Conservation (phyloP, 1,284 basidiomycete genomes). For the Puccinia novopanici region DNA sequence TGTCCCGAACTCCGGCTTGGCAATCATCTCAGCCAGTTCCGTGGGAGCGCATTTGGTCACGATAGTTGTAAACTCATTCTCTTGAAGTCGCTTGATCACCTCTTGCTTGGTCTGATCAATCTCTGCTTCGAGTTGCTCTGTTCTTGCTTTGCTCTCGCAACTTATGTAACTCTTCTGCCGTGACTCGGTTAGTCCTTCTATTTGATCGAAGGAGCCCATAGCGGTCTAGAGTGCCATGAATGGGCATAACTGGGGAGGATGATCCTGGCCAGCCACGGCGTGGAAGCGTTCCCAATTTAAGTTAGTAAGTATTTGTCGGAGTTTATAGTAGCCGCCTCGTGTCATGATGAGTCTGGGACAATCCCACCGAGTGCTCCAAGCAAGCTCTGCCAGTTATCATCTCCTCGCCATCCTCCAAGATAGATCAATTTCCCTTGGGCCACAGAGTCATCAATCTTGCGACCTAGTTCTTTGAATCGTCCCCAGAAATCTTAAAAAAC, state of each 20-base stretch:
- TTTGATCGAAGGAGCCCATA: neutral
- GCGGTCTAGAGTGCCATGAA: too few species aligned
- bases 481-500: too few species aligned
- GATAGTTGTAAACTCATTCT: neutral
- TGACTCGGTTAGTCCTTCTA: neutral
- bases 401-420: slow-evolving; percentile 9
- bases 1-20: neutral
- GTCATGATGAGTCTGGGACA: neutral
- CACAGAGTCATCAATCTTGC: neutral
- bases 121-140: neutral
- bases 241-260: too few species aligned
- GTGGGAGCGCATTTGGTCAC: too few species aligned
- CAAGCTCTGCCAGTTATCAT: slow-evolving; percentile 18
- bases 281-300: too few species aligned
- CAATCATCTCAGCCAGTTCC: slow-evolving; percentile 4
- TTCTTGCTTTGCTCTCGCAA: too few species aligned
- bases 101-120: neutral
- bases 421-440: neutral
- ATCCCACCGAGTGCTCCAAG: neutral
- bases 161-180: neutral
- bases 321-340: neutral
- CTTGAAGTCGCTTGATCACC: neutral
- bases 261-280: too few species aligned
- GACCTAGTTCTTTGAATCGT: neutral
- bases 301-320: too few species aligned